Evolutionary conservation across 1,284 basidiomycete genomes (phyloP), one percentile per base, ranked within the genome.

Genomic region (Naganishia cerealis): DNA sequence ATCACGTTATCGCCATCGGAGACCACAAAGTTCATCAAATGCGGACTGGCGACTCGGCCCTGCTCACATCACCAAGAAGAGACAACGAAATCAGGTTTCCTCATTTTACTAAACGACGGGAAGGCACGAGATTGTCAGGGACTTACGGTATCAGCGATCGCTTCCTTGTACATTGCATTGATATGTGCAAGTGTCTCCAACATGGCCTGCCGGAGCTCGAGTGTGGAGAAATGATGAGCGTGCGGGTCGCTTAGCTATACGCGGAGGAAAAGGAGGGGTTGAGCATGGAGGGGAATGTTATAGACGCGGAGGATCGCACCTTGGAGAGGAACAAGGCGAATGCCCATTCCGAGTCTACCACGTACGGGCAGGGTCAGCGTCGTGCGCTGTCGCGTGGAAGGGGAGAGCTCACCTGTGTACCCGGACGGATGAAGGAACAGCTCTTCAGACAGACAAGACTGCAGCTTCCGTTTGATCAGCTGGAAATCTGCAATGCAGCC

Each of bases 1-100:
- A 99, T 87, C 16, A 99, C 91, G 56, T 89, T 91, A 74, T 91
- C 86, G 1, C 95, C 95, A 76, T 98, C 95, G 1, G 93, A 93
- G 33, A 98, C 89, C 75, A 92, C 94, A 77, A 96, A 99, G 78
- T 98, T 99, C 88, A 95, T 87, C 69, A 97, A 81, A 73, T 90
- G 92, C 15, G 94, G 94, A 85, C 93, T 76, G 4, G 73, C 24
- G 24, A 53, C 58, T 1, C 58, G 57, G 18, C 53, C 43, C 43
- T 63, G 21, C 13, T 24, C 2, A 8, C 16, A 18, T 2, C 9
- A 7, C 43, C 16, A 46, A 9, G 0, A 24, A 26, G 0, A 24
- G 16, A 3, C 26, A 54, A 13, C 18, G 26, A 39, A 3, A 29
- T 59, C 39, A 59, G 57, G 18, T 15, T 7, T 13, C 9, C n/a